Percentiles rank a stretch among this genome's conserved stretches.
Conservation (phyloP, 2,329 filamentous ascomycete genomes). For the Cylindrodendrum hubeiense region DNA sequence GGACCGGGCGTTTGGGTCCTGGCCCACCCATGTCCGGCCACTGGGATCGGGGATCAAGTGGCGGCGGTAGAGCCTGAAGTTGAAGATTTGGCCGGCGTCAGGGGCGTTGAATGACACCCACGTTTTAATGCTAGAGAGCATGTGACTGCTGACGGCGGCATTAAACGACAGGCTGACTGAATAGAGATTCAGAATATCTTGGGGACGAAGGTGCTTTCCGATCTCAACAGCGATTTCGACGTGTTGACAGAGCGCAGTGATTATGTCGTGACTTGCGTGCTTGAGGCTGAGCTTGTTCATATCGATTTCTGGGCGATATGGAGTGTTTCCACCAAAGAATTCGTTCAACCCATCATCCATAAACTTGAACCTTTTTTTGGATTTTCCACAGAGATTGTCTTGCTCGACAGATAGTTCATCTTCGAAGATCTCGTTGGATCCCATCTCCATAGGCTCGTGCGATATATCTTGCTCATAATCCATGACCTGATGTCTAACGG, state of each 20-base stretch:
- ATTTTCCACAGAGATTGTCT: constrained; percentile 19
- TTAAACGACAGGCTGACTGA: constrained; percentile 74
- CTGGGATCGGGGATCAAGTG: constrained; percentile 72
- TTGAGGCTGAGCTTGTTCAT: constrained; percentile 36
- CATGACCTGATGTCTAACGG: neutral
- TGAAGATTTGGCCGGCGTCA: constrained; percentile 68
- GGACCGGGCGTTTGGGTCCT: constrained; percentile 24
- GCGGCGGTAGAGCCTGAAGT: constrained; percentile 68
- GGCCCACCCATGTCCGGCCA: constrained; percentile 54
- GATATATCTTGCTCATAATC: neutral
- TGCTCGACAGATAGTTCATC: constrained; percentile 25
- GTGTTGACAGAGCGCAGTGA: constrained; percentile 57
- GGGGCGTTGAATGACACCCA: constrained; percentile 68
- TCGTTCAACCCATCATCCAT: constrained; percentile 40
- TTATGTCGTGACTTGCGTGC: constrained; percentile 53
- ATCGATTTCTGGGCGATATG: constrained; percentile 39
- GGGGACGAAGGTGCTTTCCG: constrained; percentile 64
- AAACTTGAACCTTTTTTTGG: constrained; percentile 47
- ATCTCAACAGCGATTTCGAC: constrained; percentile 68
- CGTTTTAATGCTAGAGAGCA: constrained; percentile 68
- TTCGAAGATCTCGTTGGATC: constrained; percentile 19
- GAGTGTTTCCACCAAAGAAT: constrained; percentile 47
- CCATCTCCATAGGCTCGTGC: neutral
- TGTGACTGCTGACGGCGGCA: constrained; percentile 67
- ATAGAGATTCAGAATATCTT: constrained; percentile 74